Evolutionary conservation across 495 filamentous ascomycete species (phyloP).

Genomic region (Tuber microsphaerosporum): DNA sequence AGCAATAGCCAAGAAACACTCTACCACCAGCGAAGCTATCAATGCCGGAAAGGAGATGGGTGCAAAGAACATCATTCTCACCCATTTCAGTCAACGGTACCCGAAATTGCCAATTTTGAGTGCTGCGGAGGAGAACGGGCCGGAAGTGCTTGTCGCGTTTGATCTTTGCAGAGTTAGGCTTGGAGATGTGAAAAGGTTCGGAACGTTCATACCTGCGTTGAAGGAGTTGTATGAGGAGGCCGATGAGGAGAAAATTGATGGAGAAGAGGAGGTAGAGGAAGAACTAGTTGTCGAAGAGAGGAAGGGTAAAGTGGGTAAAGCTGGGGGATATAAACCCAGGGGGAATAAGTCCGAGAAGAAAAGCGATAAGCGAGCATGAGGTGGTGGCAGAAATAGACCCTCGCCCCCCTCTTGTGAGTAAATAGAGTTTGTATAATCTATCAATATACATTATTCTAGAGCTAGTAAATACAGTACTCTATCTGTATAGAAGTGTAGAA

Average conservation of each 20-base stretch:
- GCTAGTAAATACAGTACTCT: not conserved
- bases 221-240: constrained; percentile 56
- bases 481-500: not conserved
- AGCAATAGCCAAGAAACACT: constrained; percentile 82
- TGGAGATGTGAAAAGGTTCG: constrained; percentile 69
- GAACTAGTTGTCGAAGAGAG: constrained; percentile 1
- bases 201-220: constrained; percentile 64
- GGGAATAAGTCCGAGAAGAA: constrained; percentile 34
- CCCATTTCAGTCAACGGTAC: constrained; percentile 95
- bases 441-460: not conserved
- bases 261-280: constrained; percentile 20
- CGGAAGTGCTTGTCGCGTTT: constrained; percentile 71
- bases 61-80: constrained; percentile 68
- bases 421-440: not conserved
- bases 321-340: constrained; percentile 27
- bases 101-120: constrained; percentile 65
- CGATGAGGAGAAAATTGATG: constrained; percentile 33
- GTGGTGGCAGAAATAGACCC: not conserved
- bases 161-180: constrained; percentile 82
- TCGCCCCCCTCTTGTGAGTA: not conserved
- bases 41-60: constrained; percentile 68
- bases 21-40: constrained; percentile 75
- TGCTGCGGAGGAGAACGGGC: constrained; percentile 41
- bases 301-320: constrained; percentile 27
- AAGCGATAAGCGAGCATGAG: constrained; percentile 26